Conservation (phyloP, 169 alveolate species). For the Plasmodium gonderi region DNA sequence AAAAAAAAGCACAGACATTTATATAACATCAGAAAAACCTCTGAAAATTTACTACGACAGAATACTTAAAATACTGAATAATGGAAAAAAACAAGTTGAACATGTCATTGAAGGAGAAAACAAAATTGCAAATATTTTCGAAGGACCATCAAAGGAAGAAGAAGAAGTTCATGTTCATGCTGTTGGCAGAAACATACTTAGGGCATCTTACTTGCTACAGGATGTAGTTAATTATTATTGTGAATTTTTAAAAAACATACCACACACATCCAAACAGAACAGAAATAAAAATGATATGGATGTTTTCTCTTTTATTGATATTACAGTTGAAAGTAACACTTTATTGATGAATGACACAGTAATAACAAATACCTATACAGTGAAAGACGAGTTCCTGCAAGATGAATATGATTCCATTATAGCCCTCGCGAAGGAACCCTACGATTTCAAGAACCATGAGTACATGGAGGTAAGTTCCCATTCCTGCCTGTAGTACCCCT, state of each 20-base stretch:
- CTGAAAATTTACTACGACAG: constrained; percentile 12
- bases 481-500: too few relatives aligned
- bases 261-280: background rate
- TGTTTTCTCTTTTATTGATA: background rate
- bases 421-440: constrained; percentile 11
- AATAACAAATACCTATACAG: background rate
- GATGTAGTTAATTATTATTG: constrained; percentile 26
- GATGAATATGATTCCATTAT: constrained; percentile 21
- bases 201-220: constrained; percentile 37
- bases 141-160: background rate
- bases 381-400: constrained; percentile 16
- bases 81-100: background rate
- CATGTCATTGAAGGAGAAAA: constrained; percentile 36
- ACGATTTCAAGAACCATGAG: background rate
- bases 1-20: constrained; percentile 29
- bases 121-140: background rate
- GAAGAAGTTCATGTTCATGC: constrained; percentile 23
- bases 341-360: constrained; percentile 28
- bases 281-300: background rate
- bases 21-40: constrained; percentile 26
- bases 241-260: constrained; percentile 9
- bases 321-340: constrained; percentile 4
- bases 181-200: constrained; percentile 28
- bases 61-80: constrained; percentile 18
- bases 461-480: constrained; percentile 14